Base-by-base conservation (phyloP, 1,284 basidiomycete genomes). In the Rhodotorula sp. region DNA sequence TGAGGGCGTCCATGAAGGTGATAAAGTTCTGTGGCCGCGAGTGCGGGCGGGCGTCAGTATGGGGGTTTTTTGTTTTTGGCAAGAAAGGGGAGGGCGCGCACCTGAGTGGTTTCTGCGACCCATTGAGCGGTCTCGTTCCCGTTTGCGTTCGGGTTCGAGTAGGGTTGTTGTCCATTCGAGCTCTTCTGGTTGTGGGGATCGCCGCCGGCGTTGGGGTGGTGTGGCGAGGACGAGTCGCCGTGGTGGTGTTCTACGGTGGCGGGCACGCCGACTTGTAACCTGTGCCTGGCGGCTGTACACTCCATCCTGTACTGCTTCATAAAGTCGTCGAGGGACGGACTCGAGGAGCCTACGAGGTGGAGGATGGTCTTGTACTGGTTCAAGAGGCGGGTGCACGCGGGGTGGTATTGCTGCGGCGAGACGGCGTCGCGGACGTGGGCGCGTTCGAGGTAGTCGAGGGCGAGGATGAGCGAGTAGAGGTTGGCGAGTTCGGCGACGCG, bases 41-140 rank as follows among this genome's bases (percentile, higher is more conserved):
- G 34, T 34, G 34, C 34, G 34, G 7, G 34, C 34, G 34, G 34
- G 34, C 34, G 34, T 34, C 34, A 34, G 34, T 34, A 6, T 6
- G 34, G 7, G 34, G n/a, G n/a, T n/a, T n/a, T n/a, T n/a, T n/a
- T n/a, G n/a, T 34, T 34, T 34, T 34, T 34, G 34, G 34, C 4
- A 6, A 34, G 34, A 34, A 4, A 6, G 34, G 34, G 34, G 7
- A 4, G 34, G 34, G 34, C 5, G 7, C 34, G 34, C 68, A 91
- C 93, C 85, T 97, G 93, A 0, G 97, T 99, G 6, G 95, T 97
- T 82, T 98, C 94, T 7, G 96, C 96, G n/a, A 99, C 93, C 89
- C 92, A 93, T 82, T 97, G 96, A 46, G 92, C 92, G 0, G 92
- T 92, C 81, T 97, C 94, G 31, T 56, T 62, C 7, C 89, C 1